Percentiles rank a stretch among this genome's conserved stretches.
Conservation (phyloP, 768 basidiomycete species). For the Neoboletus magnificus region DNA sequence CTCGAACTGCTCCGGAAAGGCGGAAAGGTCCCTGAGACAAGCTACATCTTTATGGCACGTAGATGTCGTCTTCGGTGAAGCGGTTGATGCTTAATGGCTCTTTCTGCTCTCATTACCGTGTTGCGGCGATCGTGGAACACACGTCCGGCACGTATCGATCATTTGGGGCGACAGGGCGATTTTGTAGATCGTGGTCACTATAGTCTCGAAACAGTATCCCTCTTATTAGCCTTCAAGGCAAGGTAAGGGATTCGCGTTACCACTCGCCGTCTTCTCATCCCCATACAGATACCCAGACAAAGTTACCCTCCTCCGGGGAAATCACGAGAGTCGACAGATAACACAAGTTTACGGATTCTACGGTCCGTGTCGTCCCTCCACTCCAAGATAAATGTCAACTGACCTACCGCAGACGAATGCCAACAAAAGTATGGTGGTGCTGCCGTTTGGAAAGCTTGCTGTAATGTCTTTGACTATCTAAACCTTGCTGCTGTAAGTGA, state of each 20-base stretch:
- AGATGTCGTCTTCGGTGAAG: constrained; percentile 36
- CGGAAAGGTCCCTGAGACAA: constrained; percentile 80
- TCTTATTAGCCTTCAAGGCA: constrained; percentile 86
- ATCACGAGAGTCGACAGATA: constrained; percentile 96
- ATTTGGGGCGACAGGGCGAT: constrained; percentile 62
- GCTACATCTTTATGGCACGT: constrained; percentile 96
- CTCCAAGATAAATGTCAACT: neutral
- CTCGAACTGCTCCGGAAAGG: constrained; percentile 86
- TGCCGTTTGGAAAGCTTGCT: constrained; percentile 96
- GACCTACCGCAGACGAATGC: constrained; percentile 70
- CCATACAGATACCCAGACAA: constrained; percentile 79
- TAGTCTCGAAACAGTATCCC: constrained; percentile 90
- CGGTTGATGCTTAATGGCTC: constrained; percentile 26
- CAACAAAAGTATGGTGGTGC: constrained; percentile 97
- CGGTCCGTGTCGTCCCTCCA: constrained; percentile 43
- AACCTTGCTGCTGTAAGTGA: constrained; percentile 84
- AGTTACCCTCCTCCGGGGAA: constrained; percentile 88
- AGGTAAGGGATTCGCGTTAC: constrained; percentile 43
- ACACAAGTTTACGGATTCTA: constrained; percentile 99
- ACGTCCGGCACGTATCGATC: neutral
- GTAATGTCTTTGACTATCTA: constrained; percentile 92
- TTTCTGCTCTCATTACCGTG: neutral
- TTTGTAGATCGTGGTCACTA: constrained; percentile 98
- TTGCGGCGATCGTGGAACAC: neutral
- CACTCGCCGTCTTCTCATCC: constrained; percentile 4